These are phyloP conservation scores for Bryoerythrophyllum caledonicum DNA, from an alignment of 225 moss, liverwort and hornwort species.

Conservation along the genomic window DNA sequence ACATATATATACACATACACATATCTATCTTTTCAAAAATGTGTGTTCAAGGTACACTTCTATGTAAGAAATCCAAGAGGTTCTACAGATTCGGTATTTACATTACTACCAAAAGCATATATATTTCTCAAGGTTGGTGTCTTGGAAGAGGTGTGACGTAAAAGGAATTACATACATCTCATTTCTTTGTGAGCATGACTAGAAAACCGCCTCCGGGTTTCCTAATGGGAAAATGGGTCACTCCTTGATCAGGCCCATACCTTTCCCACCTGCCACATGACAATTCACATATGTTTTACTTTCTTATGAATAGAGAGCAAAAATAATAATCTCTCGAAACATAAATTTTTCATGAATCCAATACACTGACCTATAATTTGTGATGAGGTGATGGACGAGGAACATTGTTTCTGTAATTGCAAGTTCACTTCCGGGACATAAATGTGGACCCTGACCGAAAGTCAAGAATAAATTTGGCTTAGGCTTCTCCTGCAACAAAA, in stretches of 20 bases:
- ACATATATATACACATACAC: too few species aligned
- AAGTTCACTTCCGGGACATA: conserved; percentile 29
- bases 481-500: conserved; percentile 10
- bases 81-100: too few species aligned
- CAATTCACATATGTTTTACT: not conserved
- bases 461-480: not conserved
- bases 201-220: not conserved
- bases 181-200: conserved; percentile 1
- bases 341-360: not conserved
- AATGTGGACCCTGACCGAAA: conserved; percentile 24
- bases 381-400: conserved; percentile 27
- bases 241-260: conserved; percentile 9
- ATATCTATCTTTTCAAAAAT: too few species aligned
- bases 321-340: too few species aligned
- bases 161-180: not conserved
- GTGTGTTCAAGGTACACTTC: too few species aligned
- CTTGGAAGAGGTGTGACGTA: not conserved
- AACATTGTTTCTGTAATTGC: not conserved
- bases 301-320: not conserved
- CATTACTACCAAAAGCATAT: not conserved
- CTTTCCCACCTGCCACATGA: conserved; percentile 16
- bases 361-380: conserved; percentile 19
- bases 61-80: too few species aligned
- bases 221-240: accelerated
- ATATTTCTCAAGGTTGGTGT: not conserved